These are phyloP conservation scores for Naegleria fowleri DNA, from an alignment of 208 protist genomes.

Conservation along the genomic window DNA sequence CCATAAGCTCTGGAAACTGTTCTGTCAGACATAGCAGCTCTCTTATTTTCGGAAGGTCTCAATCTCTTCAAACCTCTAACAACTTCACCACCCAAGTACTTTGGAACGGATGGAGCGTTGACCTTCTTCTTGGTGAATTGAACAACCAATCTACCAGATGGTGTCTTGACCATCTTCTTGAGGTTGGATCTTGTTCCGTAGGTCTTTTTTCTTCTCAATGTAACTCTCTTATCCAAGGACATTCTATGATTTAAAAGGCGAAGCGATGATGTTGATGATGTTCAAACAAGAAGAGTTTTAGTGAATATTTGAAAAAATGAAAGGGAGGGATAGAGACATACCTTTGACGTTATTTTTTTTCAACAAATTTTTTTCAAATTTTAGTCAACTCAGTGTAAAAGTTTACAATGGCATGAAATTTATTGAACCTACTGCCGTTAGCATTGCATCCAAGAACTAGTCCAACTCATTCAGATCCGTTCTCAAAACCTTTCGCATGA, in stretches of 20 bases:
- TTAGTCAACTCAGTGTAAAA: no score
- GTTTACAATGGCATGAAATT: no score
- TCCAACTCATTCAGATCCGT: not conserved
- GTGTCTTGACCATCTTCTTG: conserved; percentile 42
- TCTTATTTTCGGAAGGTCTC: conserved; percentile 73
- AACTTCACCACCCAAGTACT: conserved; percentile 80
- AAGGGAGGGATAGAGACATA: not conserved
- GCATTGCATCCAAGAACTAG: no score
- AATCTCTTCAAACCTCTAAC: conserved; percentile 63
- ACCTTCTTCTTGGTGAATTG: conserved; percentile 89
- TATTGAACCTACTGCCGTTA: no score
- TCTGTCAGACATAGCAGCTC: conserved; percentile 80
- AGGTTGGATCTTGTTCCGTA: conserved; percentile 49
- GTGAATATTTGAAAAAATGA: not conserved
- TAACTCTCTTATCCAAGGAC: conserved; percentile 17
- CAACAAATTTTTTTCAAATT: not conserved
- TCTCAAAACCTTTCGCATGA: conserved; percentile 8
- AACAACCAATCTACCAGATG: conserved; percentile 80
- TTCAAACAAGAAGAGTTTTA: no score
- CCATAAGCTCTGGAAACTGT: conserved; percentile 92
- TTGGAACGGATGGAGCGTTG: conserved; percentile 77
- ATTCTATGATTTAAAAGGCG: not conserved
- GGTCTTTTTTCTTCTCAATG: conserved; percentile 52
- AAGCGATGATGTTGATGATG: not conserved
- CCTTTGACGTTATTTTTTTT: not conserved